These are phyloP conservation scores for Ilyonectria mors-panacis DNA, from an alignment of 2,329 filamentous ascomycete genomes.

Conservation along the genomic window DNA sequence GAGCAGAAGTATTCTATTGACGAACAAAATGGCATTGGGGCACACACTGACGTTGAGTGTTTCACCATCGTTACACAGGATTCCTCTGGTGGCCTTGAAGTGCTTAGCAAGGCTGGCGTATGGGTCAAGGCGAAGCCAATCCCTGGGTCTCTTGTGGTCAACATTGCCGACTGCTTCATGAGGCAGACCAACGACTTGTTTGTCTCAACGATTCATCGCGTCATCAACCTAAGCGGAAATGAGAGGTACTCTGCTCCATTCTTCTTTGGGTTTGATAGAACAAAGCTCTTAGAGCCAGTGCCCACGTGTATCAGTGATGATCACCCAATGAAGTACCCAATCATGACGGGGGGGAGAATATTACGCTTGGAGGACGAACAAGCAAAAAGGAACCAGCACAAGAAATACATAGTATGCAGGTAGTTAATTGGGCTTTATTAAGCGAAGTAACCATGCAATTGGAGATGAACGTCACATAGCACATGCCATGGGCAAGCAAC, in stretches of 20 bases:
- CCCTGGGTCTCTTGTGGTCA: conserved; percentile 63
- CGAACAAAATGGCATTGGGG: conserved; percentile 53
- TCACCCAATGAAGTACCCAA: conserved; percentile 53
- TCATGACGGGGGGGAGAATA: conserved; percentile 54
- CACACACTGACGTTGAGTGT: conserved; percentile 65
- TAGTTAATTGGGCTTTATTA: no score
- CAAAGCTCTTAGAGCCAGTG: conserved; percentile 48
- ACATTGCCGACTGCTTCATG: conserved; percentile 66
- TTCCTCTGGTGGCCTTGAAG: conserved; percentile 59
- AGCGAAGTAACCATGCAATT: no score
- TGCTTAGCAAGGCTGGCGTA: conserved; percentile 57
- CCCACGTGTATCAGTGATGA: conserved; percentile 50
- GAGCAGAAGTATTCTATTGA: conserved; percentile 41
- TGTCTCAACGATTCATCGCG: conserved; percentile 64
- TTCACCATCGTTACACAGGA: conserved; percentile 65
- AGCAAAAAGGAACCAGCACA: conserved; percentile 24
- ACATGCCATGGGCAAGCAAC: no score
- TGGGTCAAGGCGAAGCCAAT: conserved; percentile 61
- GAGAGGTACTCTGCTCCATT: conserved; percentile 63
- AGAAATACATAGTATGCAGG: no score
- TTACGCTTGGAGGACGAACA: conserved; percentile 52
- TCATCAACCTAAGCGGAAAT: conserved; percentile 57
- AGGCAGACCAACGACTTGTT: conserved; percentile 66
- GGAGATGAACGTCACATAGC: no score
- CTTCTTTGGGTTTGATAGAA: conserved; percentile 59